These are phyloP conservation scores for Arabis alpina DNA, from an alignment of 345 rosid genomes.

Conservation along the genomic window DNA sequence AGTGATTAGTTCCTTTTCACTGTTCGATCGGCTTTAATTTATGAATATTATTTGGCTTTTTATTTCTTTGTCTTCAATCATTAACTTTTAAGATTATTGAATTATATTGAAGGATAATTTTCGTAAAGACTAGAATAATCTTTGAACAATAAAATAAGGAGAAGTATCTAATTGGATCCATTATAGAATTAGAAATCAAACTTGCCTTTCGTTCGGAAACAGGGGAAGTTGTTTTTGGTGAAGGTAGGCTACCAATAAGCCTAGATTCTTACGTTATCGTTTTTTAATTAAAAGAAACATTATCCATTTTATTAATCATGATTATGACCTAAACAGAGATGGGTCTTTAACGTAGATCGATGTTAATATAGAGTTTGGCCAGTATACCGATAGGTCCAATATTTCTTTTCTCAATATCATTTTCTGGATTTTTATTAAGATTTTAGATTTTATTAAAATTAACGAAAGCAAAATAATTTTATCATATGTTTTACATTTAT, in stretches of 20 bases:
- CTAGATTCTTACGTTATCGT: slow-evolving; percentile 39
- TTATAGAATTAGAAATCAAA: slow-evolving; percentile 4
- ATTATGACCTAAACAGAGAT: no score
- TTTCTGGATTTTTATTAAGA: no score
- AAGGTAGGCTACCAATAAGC: slow-evolving; percentile 43
- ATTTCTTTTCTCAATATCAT: no score
- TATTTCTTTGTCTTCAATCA: slow-evolving; percentile 6
- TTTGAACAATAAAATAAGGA: slow-evolving; percentile 11
- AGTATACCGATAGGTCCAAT: slow-evolving; percentile 11
- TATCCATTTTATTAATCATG: no score
- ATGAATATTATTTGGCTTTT: neutral
- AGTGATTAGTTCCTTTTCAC: slow-evolving; percentile 17
- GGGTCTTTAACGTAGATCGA: no score
- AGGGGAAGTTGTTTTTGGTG: slow-evolving; percentile 32
- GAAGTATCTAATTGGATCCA: slow-evolving; percentile 17
- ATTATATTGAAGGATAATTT: slow-evolving; percentile 8
- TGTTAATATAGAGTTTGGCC: slow-evolving; percentile 21
- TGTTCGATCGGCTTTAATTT: slow-evolving; percentile 1
- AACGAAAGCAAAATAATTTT: neutral
- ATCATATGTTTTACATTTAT: neutral
- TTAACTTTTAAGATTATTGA: slow-evolving; percentile 13
- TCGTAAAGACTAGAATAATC: slow-evolving; percentile 8
- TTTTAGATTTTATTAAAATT: no score
- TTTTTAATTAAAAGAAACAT: neutral
- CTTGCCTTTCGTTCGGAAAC: slow-evolving; percentile 35